Evolutionary conservation across 1,284 basidiomycete species (phyloP).

Genomic region (Ceratobasidium sp.): DNA sequence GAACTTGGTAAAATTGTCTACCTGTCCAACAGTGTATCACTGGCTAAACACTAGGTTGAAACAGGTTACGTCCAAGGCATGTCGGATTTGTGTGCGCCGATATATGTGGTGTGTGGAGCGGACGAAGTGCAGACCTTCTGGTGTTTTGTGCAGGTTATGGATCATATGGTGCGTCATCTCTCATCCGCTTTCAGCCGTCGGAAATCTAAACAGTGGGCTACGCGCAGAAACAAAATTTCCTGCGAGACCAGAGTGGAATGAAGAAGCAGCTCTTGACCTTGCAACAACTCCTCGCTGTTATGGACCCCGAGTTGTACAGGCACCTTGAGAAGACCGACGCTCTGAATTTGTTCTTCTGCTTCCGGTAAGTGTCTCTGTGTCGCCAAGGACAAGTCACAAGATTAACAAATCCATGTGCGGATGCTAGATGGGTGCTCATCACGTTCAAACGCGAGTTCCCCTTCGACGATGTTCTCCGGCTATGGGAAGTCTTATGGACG

Average conservation of each 20-base stretch:
- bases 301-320: constrained; percentile 94
- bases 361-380: constrained; percentile 72
- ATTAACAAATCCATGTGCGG: constrained; percentile 47
- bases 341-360: constrained; percentile 98
- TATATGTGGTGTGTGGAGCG: constrained; percentile 91
- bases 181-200: not conserved
- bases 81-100: constrained; percentile 95
- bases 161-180: constrained; percentile 80
- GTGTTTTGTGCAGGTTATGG: constrained; percentile 96
- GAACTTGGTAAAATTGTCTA: constrained; percentile 78
- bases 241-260: constrained; percentile 98
- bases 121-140: constrained; percentile 94
- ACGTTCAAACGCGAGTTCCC: constrained; percentile 96
- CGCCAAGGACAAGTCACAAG: not conserved
- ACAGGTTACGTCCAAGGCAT: constrained; percentile 94
- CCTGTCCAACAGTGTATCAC: not conserved
- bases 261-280: constrained; percentile 90
- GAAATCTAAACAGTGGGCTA: not conserved
- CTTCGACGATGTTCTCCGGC: constrained; percentile 86
- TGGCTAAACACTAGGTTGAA: constrained; percentile 19
- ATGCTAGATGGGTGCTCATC: constrained; percentile 83
- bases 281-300: constrained; percentile 90
- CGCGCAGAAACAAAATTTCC: constrained; percentile 90
- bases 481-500: constrained; percentile 99
- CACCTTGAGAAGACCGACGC: constrained; percentile 92